Percentiles rank a stretch among this genome's conserved stretches.
Evolutionary conservation across 73 alveolate species (phyloP).

Genomic region (Tetrahymena borealis): DNA sequence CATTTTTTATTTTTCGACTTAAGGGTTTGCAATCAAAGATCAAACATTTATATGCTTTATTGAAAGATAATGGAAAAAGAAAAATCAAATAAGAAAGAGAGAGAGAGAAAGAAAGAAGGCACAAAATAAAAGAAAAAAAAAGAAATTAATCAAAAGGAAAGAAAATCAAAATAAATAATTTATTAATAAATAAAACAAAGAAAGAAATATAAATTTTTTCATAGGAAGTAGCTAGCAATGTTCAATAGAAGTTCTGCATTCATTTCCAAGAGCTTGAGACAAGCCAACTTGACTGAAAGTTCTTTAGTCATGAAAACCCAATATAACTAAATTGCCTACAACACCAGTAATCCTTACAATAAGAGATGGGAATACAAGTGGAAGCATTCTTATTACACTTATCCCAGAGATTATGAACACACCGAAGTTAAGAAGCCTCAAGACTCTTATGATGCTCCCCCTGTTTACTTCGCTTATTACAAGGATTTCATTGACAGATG

Average conservation of each 20-base stretch:
- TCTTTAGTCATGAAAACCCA: neutral
- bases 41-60: no score
- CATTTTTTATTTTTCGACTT: no score
- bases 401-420: conserved; percentile 47
- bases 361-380: conserved; percentile 48
- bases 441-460: conserved; percentile 34
- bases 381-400: conserved; percentile 32
- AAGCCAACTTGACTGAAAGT: neutral
- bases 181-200: neutral
- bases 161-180: neutral
- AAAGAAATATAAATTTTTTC: neutral
- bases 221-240: conserved; percentile 3
- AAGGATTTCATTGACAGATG: conserved; percentile 40
- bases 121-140: neutral
- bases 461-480: conserved; percentile 36
- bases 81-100: neutral
- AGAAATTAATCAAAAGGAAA: neutral
- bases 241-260: neutral
- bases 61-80: neutral
- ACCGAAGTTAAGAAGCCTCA: conserved; percentile 35
- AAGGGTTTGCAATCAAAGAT: no score
- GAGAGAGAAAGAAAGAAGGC: neutral
- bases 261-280: neutral
- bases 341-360: conserved; percentile 37
- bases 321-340: conserved; percentile 27